phyloP scores from a whole-genome alignment of 2,329 filamentous ascomycete species.

The Scedosporium minutisporum region DNA sequence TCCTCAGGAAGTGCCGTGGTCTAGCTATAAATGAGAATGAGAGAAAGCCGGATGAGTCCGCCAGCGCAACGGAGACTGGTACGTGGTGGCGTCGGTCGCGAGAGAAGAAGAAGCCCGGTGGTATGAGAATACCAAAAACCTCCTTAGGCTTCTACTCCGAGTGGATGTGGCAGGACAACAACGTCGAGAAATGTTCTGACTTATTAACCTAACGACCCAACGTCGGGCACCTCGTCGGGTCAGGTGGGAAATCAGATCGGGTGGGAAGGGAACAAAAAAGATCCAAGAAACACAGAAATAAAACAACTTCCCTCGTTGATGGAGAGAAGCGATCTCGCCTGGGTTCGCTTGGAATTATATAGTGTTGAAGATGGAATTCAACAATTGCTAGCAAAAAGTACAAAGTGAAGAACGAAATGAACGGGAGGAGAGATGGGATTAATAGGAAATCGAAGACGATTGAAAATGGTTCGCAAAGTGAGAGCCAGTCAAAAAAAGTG shows the following conservation, averaged over 20 bases:
- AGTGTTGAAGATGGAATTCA: background rate
- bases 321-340: background rate
- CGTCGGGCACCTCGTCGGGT: background rate
- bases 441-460: background rate
- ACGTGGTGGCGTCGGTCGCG: background rate
- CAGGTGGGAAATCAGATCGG: constrained; percentile 1
- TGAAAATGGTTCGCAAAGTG: background rate
- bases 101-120: background rate
- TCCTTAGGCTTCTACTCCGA: background rate
- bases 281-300: background rate
- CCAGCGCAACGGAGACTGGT: background rate
- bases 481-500: constrained; percentile 7
- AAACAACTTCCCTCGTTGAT: background rate
- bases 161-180: background rate
- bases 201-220: background rate
- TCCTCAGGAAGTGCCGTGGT: background rate
- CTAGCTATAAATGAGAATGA: background rate
- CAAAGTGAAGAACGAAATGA: background rate
- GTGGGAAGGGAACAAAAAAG: background rate
- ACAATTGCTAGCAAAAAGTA: background rate
- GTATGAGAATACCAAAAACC: background rate
- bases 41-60: background rate
- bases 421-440: background rate
- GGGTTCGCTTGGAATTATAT: background rate
- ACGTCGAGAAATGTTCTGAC: background rate